Evolutionary conservation across 163 green algal genomes (phyloP), one percentile per base, ranked within the genome.

Genomic region (Volvox carteri): DNA sequence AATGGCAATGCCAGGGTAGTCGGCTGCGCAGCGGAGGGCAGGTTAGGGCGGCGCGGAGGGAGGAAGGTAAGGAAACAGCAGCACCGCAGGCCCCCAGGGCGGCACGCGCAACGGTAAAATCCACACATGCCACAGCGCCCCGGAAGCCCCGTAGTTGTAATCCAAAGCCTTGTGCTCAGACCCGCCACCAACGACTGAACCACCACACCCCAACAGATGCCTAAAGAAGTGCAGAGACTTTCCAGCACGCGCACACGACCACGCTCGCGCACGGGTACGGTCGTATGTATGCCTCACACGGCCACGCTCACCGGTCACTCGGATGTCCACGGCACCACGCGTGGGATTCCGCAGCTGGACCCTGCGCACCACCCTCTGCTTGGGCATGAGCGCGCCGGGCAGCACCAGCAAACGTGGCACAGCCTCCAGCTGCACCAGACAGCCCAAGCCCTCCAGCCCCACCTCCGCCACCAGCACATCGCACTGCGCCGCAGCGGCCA

Each of bases 401-500:
- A 95, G 42, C 3, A 50, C 25, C 44, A 95, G 19, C 30, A 81
- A 16, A 41, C 48, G 42, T 2, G 93, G 93, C 19, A 70, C 35
- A 0, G 93, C 35, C 35, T 65, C 48, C 44, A 94, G 74, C 65
- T 83, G 16, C 33, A 93, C 42, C 0, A 78, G 68, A 16, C 70
- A 79, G 6, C 90, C 94, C 14, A 91, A 19, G n/a, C 92, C 93
- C 74, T 95, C 90, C 78, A 94, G 48, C 54, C 88, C 87, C 18
- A 95, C 44, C 79, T 92, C 73, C 80, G 90, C 74, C 14, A 93
- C 91, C 28, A 78, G 77, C 28, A 91, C 52, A 84, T 93, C 88
- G 37, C 78, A 91, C 33, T 35, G 52, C 2, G 39, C 28, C 18
- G 60, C 50, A 12, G 79, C 60, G 9, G 79, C 62, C 39, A 87